Conservation (phyloP, 1,139 yeast genomes). For the Geotrichum reessii region DNA sequence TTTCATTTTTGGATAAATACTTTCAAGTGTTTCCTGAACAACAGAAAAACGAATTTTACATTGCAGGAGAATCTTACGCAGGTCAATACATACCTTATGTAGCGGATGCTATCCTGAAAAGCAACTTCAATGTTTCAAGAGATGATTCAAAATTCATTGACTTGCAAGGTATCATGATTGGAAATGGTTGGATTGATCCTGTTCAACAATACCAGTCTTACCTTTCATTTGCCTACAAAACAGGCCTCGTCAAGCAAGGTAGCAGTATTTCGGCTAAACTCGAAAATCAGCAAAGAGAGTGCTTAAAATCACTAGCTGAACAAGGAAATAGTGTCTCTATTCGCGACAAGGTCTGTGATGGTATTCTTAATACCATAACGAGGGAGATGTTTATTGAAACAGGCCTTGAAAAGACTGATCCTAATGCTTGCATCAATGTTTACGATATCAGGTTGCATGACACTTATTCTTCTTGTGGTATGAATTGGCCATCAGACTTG, state of each 20-base stretch:
- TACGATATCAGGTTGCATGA: slow-evolving; percentile 73
- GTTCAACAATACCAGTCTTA: slow-evolving; percentile 75
- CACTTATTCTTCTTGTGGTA: slow-evolving; percentile 78
- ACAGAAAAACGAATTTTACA: slow-evolving; percentile 52
- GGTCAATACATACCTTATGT: slow-evolving; percentile 94
- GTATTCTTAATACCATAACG: slow-evolving; percentile 25
- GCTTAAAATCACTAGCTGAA: slow-evolving; percentile 25
- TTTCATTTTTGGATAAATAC: slow-evolving; percentile 60
- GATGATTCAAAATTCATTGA: slow-evolving; percentile 33
- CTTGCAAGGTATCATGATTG: slow-evolving; percentile 65
- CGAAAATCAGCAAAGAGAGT: slow-evolving; percentile 30
- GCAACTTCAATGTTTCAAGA: slow-evolving; percentile 37
- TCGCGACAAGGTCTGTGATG: slow-evolving; percentile 32
- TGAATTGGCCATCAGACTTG: slow-evolving; percentile 87
- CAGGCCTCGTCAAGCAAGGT: slow-evolving; percentile 47
- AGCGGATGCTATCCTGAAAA: slow-evolving; percentile 54
- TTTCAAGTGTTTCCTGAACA: slow-evolving; percentile 72
- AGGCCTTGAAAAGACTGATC: slow-evolving; percentile 22
- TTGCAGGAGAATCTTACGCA: slow-evolving; percentile 95
- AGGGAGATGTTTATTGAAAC: slow-evolving; percentile 19
- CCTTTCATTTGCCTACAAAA: slow-evolving; percentile 61
- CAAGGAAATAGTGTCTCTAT: slow-evolving; percentile 26
- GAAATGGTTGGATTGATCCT: slow-evolving; percentile 96
- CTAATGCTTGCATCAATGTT: slow-evolving; percentile 61
- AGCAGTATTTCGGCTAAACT: slow-evolving; percentile 29